Percentiles rank a stretch among this genome's conserved stretches.
These are phyloP conservation scores for Phycomyces nitens DNA, from an alignment of 192 early-diverging fungal genomes.

Conservation along the genomic window DNA sequence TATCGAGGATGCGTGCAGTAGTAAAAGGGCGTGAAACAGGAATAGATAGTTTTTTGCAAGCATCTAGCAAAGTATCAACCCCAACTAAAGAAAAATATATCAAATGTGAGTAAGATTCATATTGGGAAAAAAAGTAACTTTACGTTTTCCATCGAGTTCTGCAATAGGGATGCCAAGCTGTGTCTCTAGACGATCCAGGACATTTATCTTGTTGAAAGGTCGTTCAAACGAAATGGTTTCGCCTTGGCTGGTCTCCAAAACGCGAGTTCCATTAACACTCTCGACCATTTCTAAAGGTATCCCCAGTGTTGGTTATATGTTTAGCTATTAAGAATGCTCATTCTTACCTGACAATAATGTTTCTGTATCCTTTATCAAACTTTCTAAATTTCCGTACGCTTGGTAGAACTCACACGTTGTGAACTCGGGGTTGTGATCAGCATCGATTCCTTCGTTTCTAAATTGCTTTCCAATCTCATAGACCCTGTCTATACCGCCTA, in stretches of 20 bases:
- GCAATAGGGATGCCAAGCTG: slow-evolving; percentile 40
- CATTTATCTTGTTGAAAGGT: slow-evolving; percentile 59
- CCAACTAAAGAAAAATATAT: too few species aligned
- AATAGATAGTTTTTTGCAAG: slow-evolving; percentile 40
- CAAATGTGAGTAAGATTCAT: background rate
- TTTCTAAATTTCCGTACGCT: slow-evolving; percentile 70
- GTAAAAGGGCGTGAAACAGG: slow-evolving; percentile 51
- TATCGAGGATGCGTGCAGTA: slow-evolving; percentile 65
- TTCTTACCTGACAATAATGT: slow-evolving; percentile 47
- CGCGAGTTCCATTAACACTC: slow-evolving; percentile 22
- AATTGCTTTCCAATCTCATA: slow-evolving; percentile 91
- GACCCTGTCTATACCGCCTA: slow-evolving; percentile 81
- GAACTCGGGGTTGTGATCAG: slow-evolving; percentile 87
- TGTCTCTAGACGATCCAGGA: slow-evolving; percentile 44
- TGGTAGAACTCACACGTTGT: slow-evolving; percentile 89
- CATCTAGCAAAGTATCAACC: slow-evolving; percentile 26
- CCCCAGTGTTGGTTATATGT: background rate
- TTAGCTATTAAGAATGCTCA: background rate
- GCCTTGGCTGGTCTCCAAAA: slow-evolving; percentile 11
- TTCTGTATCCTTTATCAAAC: slow-evolving; percentile 68
- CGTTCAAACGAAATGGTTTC: slow-evolving; percentile 45
- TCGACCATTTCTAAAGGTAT: slow-evolving; percentile 37
- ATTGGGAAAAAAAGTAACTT: too few species aligned
- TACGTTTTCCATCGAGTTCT: slow-evolving; percentile 34
- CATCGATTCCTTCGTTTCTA: slow-evolving; percentile 87